phyloP scores from a whole-genome alignment of 208 protist species.

The Leishmania guyanensis region DNA sequence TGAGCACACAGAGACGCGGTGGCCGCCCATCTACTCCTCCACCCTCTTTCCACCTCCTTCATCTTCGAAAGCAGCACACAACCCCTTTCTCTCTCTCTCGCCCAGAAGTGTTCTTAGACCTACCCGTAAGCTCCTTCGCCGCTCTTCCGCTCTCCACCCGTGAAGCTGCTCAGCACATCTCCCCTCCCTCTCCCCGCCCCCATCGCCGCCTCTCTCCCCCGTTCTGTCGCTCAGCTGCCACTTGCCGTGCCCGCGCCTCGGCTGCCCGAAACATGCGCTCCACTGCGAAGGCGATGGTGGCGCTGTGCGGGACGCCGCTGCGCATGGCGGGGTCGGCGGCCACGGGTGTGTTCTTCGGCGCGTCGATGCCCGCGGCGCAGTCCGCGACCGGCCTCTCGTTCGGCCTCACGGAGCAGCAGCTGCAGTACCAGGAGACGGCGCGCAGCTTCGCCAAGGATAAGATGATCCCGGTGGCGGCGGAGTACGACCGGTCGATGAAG shows the following conservation, averaged over 20 bases:
- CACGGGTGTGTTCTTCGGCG: slow-evolving; percentile 30
- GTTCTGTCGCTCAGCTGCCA: background rate
- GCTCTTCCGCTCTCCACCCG: background rate
- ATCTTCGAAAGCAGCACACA: too few species aligned
- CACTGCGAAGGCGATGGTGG: background rate
- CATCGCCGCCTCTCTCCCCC: background rate
- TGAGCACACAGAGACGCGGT: background rate
- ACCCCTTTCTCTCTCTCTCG: background rate
- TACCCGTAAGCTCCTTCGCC: background rate
- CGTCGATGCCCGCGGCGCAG: slow-evolving; percentile 29
- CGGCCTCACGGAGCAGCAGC: slow-evolving; percentile 79
- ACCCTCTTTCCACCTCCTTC: background rate
- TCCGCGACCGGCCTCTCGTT: slow-evolving; percentile 55
- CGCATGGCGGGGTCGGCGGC: slow-evolving; percentile 9
- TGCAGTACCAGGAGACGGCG: slow-evolving; percentile 72
- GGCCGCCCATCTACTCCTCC: background rate
- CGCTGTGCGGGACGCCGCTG: slow-evolving; percentile 23
- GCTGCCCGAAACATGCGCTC: background rate
- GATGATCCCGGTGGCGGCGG: slow-evolving; percentile 74
- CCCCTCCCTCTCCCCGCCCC: background rate
- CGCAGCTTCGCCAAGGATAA: slow-evolving; percentile 77
- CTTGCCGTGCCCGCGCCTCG: background rate
- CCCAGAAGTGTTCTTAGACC: background rate
- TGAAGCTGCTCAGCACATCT: background rate
- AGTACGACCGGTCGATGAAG: slow-evolving; percentile 75